Conservation (phyloP, 1,139 yeast species). For the Candida tetrigidarum region DNA sequence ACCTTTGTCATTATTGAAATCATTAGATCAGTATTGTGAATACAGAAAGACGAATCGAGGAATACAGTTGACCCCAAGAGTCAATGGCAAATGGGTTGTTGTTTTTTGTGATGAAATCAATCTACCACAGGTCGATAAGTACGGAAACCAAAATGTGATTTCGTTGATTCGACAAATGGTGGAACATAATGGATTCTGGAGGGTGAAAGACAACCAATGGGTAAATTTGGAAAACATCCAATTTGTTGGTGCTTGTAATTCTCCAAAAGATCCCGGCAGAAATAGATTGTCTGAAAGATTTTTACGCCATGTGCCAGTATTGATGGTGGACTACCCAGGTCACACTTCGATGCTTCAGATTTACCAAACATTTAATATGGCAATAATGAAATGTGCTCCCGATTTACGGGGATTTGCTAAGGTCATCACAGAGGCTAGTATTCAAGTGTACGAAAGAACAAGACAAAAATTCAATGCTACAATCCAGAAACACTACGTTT, state of each 20-base stretch:
- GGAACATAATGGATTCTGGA: constrained; percentile 83
- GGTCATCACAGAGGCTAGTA: constrained; percentile 66
- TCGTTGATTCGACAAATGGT: constrained; percentile 76
- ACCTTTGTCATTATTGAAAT: constrained; percentile 61
- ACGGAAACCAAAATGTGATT: constrained; percentile 78
- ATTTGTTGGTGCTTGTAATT: constrained; percentile 95
- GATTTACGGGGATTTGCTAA: constrained; percentile 57
- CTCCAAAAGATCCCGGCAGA: constrained; percentile 84
- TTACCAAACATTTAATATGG: constrained; percentile 59
- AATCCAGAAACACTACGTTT: constrained; percentile 63
- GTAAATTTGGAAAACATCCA: constrained; percentile 67
- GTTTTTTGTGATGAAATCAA: constrained; percentile 94
- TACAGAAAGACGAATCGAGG: constrained; percentile 61
- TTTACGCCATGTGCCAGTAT: constrained; percentile 65
- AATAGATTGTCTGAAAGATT: constrained; percentile 62
- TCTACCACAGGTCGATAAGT: constrained; percentile 73
- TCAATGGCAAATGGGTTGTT: constrained; percentile 73
- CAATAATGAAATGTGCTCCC: constrained; percentile 68
- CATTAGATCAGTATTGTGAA: constrained; percentile 75
- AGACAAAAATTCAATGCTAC: constrained; percentile 39
- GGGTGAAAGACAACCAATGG: constrained; percentile 63
- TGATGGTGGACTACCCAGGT: constrained; percentile 85
- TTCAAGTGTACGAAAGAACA: constrained; percentile 59
- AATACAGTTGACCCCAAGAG: constrained; percentile 58
- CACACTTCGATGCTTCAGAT: constrained; percentile 65